Evolutionary conservation across 192 early-diverging fungal genomes (phyloP).

Genomic region (Coemansia sp.): DNA sequence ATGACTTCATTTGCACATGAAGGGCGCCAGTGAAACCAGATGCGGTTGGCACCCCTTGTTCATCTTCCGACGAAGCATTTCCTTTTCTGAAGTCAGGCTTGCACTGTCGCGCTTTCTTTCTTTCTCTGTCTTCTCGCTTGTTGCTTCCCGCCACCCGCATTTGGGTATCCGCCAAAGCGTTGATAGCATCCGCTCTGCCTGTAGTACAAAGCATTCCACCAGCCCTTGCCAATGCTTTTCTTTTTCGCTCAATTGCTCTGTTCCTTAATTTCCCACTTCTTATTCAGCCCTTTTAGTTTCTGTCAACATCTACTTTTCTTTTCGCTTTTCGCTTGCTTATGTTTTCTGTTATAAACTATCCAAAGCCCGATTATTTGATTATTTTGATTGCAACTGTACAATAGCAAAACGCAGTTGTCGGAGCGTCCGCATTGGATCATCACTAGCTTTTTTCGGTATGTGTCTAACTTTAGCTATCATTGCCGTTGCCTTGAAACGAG

Average conservation of each 20-base stretch:
- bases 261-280: background rate
- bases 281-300: background rate
- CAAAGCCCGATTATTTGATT: background rate
- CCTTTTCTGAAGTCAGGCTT: background rate
- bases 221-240: background rate
- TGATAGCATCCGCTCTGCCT: background rate
- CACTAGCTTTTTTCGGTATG: background rate
- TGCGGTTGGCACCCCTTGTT: background rate
- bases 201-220: background rate
- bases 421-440: background rate
- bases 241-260: background rate
- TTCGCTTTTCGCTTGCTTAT: background rate
- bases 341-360: background rate
- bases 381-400: background rate
- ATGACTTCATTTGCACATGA: background rate
- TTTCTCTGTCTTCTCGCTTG: background rate
- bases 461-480: background rate
- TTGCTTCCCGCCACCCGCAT: slow-evolving; percentile 4
- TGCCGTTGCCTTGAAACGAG: background rate
- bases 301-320: background rate
- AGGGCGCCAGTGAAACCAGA: background rate
- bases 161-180: background rate
- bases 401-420: background rate
- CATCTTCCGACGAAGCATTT: background rate
- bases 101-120: background rate